Evolutionary conservation across 306 rosid species (phyloP).

Genomic region (Vigna nakashimae): DNA sequence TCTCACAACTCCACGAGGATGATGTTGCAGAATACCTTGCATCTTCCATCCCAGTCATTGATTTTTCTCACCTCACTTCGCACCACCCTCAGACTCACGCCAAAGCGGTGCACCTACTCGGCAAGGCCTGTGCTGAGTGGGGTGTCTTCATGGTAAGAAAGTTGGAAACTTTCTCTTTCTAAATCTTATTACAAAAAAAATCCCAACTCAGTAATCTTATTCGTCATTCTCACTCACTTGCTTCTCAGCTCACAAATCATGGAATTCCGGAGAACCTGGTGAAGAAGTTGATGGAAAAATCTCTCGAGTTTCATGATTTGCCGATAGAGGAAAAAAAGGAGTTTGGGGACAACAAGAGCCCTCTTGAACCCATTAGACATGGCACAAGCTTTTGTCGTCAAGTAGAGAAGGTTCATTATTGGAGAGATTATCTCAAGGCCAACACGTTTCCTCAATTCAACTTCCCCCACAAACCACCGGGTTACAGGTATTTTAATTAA

Average conservation of each 20-base stretch:
- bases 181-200: not conserved
- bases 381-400: conserved; percentile 67
- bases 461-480: conserved; percentile 58
- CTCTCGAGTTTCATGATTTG: conserved; percentile 53
- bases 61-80: conserved; percentile 55
- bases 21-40: conserved; percentile 49
- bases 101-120: conserved; percentile 39
- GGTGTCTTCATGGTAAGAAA: conserved; percentile 58
- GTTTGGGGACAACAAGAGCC: conserved; percentile 55
- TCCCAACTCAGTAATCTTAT: not conserved
- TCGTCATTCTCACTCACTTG: not conserved
- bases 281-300: conserved; percentile 47
- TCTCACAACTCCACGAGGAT: conserved; percentile 32
- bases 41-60: conserved; percentile 55
- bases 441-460: conserved; percentile 47
- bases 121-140: conserved; percentile 59
- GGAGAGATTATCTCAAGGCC: conserved; percentile 69
- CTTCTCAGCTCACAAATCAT: conserved; percentile 59
- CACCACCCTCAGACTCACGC: conserved; percentile 46
- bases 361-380: conserved; percentile 57
- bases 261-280: conserved; percentile 56
- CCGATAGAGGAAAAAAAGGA: conserved; percentile 60
- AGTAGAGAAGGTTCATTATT: conserved; percentile 53
- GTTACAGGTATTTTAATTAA: conserved; percentile 37
- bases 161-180: not conserved